Conservation (phyloP, 176 grass and related monocot genomes). For the Aegilops umbellulata region DNA sequence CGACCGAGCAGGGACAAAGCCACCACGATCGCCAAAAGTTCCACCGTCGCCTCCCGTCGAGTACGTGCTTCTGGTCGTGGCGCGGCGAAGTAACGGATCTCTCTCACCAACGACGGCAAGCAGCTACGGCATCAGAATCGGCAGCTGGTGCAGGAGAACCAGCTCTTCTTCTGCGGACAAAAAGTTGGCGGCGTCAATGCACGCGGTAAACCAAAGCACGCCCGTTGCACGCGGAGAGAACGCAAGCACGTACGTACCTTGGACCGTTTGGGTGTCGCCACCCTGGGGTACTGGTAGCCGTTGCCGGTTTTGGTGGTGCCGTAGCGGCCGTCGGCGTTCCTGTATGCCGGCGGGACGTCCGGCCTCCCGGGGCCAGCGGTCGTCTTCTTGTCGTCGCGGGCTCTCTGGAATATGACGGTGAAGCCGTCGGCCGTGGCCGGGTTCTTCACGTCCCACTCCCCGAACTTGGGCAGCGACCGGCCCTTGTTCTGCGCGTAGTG, state of each 20-base stretch:
- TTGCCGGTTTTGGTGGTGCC: conserved; percentile 1
- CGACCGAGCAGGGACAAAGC: neutral
- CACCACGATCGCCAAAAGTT: neutral
- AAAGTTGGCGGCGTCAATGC: neutral
- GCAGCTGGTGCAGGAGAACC: conserved; percentile 33
- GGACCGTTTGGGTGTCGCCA: conserved; percentile 20
- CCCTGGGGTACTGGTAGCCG: neutral
- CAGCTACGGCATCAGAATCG: neutral
- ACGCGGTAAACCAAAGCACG: neutral
- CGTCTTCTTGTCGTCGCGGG: conserved; percentile 61
- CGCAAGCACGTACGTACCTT: conserved; percentile 1
- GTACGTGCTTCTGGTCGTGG: neutral
- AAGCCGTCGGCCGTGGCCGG: conserved; percentile 57
- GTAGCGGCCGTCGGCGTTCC: neutral
- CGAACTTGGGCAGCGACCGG: conserved; percentile 63
- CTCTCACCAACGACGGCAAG: neutral
- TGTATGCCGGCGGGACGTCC: conserved; percentile 31
- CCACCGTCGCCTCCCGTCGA: neutral
- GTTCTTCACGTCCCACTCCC: conserved; percentile 74
- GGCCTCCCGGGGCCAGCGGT: conserved; percentile 30
- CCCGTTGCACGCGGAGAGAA: no score
- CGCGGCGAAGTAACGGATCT: neutral
- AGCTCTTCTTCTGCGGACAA: conserved; percentile 35
- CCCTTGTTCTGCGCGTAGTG: conserved; percentile 32
- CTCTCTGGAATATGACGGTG: conserved; percentile 74